These are phyloP conservation scores for Amylostereum areolatum DNA, from an alignment of 1,284 basidiomycete genomes.

Conservation along the genomic window DNA sequence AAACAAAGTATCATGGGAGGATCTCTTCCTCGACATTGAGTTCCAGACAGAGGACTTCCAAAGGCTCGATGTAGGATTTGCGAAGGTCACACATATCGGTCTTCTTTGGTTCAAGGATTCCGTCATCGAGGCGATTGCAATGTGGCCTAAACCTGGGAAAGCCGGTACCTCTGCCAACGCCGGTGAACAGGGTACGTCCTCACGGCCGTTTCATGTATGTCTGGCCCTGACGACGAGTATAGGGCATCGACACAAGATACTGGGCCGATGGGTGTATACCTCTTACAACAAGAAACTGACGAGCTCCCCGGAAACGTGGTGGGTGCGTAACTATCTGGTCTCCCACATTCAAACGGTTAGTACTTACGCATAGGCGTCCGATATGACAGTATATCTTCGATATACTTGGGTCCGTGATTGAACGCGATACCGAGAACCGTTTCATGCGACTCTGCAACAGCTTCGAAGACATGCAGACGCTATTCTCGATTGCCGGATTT, in stretches of 20 bases:
- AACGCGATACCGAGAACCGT: slow-evolving; percentile 21
- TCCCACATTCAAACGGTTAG: too few relatives aligned
- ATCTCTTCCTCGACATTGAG: slow-evolving; percentile 22
- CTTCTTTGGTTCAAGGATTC: slow-evolving; percentile 25
- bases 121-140: slow-evolving; percentile 20
- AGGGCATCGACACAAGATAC: too few relatives aligned
- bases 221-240: too few relatives aligned
- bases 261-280: slow-evolving; percentile 22
- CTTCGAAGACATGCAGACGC: slow-evolving; percentile 23
- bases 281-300: slow-evolving; percentile 15
- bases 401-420: slow-evolving; percentile 4
- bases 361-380: not conserved
- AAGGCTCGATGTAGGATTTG: slow-evolving; percentile 8
- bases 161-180: slow-evolving; percentile 11
- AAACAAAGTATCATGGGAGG: slow-evolving; percentile 23
- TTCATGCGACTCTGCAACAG: slow-evolving; percentile 25
- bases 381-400: slow-evolving; percentile 2
- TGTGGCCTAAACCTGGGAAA: slow-evolving; percentile 7
- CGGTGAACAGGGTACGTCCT: slow-evolving; percentile 11
- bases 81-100: slow-evolving; percentile 7
- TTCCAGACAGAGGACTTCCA: slow-evolving; percentile 19
- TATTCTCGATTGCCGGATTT: slow-evolving; percentile 21
- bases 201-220: too few relatives aligned
- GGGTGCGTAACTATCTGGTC: slow-evolving; percentile 16
- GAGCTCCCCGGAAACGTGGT: slow-evolving; percentile 22